Conservation (phyloP, 306 rosid genomes). For the Castanea sativa region DNA sequence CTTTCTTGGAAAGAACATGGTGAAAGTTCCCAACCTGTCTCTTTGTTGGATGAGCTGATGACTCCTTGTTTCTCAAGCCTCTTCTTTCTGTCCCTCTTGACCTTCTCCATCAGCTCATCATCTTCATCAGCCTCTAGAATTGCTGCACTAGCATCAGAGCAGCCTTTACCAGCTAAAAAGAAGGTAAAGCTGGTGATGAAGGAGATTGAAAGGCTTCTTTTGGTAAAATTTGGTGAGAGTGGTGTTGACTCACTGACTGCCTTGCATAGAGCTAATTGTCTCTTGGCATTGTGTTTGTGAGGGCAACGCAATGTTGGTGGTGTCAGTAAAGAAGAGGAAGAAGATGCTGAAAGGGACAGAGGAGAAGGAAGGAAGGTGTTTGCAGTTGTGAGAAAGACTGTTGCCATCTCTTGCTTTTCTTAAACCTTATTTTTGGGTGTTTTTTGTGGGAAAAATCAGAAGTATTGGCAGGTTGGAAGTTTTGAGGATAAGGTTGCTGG, state of each 20-base stretch:
- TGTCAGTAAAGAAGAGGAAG: constrained; percentile 30
- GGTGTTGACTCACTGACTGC: constrained; percentile 26
- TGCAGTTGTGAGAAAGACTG: constrained; percentile 66
- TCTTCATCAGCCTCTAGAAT: constrained; percentile 97
- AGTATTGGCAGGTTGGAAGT: constrained; percentile 39
- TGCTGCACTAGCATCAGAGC: constrained; percentile 62
- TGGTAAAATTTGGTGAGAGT: constrained; percentile 40
- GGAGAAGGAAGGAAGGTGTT: constrained; percentile 35
- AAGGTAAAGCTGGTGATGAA: constrained; percentile 50
- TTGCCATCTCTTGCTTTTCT: constrained; percentile 48
- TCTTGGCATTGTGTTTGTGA: constrained; percentile 33
- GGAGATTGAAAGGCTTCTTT: constrained; percentile 56
- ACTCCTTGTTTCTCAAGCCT: constrained; percentile 83
- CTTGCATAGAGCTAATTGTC: constrained; percentile 42
- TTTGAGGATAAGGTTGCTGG: constrained; percentile 75
- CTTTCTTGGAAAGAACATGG: constrained; percentile 1
- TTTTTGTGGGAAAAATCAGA: constrained; percentile 38
- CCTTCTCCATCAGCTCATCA: constrained; percentile 78
- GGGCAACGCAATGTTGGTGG: constrained; percentile 24
- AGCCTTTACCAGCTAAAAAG: constrained; percentile 44
- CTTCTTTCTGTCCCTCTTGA: constrained; percentile 77
- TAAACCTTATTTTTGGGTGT: constrained; percentile 10
- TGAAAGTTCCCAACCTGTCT: constrained; percentile 52
- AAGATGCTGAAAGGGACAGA: constrained; percentile 31
- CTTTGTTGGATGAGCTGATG: constrained; percentile 70